Conservation (phyloP, 1,139 yeast species). For the Scheffersomyces titani region DNA sequence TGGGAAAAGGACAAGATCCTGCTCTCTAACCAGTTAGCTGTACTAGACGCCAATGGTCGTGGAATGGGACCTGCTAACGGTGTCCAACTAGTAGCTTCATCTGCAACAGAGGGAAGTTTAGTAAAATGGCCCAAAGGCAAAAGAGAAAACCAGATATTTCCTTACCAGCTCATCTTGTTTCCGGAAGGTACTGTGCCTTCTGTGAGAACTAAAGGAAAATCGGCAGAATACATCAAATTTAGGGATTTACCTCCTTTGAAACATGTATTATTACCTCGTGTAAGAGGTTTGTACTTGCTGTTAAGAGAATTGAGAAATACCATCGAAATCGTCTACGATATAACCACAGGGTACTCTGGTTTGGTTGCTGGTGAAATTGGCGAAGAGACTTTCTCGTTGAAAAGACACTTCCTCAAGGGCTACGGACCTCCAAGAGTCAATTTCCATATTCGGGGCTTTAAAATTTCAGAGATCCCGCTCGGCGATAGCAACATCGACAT, state of each 20-base stretch:
- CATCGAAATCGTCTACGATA: constrained; percentile 72
- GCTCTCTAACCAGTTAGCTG: constrained; percentile 56
- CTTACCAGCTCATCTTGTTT: constrained; percentile 65
- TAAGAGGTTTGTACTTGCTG: constrained; percentile 74
- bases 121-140: constrained; percentile 42
- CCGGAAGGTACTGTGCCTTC: constrained; percentile 96
- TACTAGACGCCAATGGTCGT: constrained; percentile 55
- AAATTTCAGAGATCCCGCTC: constrained; percentile 65
- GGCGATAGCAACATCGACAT: constrained; percentile 50
- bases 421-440: constrained; percentile 67
- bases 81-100: constrained; percentile 31
- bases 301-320: constrained; percentile 60
- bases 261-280: constrained; percentile 77
- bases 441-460: constrained; percentile 62
- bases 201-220: constrained; percentile 58
- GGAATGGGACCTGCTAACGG: constrained; percentile 57
- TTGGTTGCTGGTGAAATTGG: constrained; percentile 66
- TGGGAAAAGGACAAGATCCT: constrained; percentile 76
- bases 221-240: constrained; percentile 58
- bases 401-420: constrained; percentile 65
- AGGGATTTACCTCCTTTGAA: constrained; percentile 47
- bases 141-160: constrained; percentile 32
- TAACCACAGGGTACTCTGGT: constrained; percentile 82
- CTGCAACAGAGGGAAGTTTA: constrained; percentile 12
- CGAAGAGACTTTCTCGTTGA: constrained; percentile 72